These are phyloP conservation scores for Pseudoperonospora humuli DNA, from an alignment of 352 stramenopile genomes.

Conservation along the genomic window DNA sequence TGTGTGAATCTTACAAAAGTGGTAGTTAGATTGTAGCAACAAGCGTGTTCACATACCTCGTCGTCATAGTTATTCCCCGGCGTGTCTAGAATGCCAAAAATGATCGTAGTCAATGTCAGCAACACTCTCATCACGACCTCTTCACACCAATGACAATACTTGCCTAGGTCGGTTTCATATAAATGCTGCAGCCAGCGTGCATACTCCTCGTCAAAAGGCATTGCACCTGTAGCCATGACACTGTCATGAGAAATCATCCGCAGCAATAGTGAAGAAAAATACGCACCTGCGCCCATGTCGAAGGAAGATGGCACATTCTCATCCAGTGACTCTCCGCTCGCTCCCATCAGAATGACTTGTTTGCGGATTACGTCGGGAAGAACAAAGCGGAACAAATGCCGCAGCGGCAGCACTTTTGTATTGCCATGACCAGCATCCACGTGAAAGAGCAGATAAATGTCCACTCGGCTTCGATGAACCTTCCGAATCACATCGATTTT, in stretches of 20 bases:
- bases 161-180: slow-evolving; percentile 81
- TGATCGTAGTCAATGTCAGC: background rate
- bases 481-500: slow-evolving; percentile 77
- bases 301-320: slow-evolving; percentile 62
- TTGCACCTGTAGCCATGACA: slow-evolving; percentile 12
- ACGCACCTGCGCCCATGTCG: slow-evolving; percentile 38
- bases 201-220: slow-evolving; percentile 85
- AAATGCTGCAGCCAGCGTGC: slow-evolving; percentile 80
- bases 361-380: slow-evolving; percentile 51
- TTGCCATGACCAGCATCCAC: slow-evolving; percentile 44
- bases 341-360: slow-evolving; percentile 64
- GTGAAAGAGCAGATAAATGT: slow-evolving; percentile 77
- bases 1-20: background rate
- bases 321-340: slow-evolving; percentile 57
- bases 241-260: background rate
- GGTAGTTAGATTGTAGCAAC: background rate
- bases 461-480: slow-evolving; percentile 35
- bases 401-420: slow-evolving; percentile 52
- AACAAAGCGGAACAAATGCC: slow-evolving; percentile 71
- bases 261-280: background rate
- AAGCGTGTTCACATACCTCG: slow-evolving; percentile 21
- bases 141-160: slow-evolving; percentile 4
- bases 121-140: background rate
- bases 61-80: slow-evolving; percentile 44
- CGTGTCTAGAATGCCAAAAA: slow-evolving; percentile 23